Conservation (phyloP, 352 stramenopile species). For the Thalassiosira ordinaria region DNA sequence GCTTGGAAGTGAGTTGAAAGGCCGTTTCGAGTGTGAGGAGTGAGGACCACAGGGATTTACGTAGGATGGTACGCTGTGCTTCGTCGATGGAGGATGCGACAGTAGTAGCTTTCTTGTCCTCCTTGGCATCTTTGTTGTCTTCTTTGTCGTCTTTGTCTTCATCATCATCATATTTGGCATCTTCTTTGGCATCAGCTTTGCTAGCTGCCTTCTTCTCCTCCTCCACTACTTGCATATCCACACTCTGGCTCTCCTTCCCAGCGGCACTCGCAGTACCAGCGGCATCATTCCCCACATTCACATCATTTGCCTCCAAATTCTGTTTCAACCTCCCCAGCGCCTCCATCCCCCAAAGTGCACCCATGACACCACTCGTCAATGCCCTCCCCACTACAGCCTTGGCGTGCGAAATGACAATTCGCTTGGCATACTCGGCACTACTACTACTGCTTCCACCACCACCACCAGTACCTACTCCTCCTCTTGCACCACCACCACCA, state of each 20-base stretch:
- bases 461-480: too few relatives aligned
- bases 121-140: neutral
- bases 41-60: slow-evolving; percentile 39
- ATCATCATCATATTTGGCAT: neutral
- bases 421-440: too few relatives aligned
- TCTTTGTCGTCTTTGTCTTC: neutral
- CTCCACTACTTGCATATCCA: neutral
- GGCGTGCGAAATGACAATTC: slow-evolving; percentile 37
- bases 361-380: slow-evolving; percentile 46
- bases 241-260: too few relatives aligned
- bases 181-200: neutral
- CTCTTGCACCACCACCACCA: too few relatives aligned
- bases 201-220: neutral
- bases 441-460: too few relatives aligned
- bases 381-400: slow-evolving; percentile 42
- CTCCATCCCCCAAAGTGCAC: slow-evolving; percentile 51
- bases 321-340: slow-evolving; percentile 27
- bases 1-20: slow-evolving; percentile 41
- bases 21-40: slow-evolving; percentile 43
- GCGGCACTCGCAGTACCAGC: too few relatives aligned
- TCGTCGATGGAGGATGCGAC: neutral
- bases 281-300: too few relatives aligned
- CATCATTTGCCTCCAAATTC: too few relatives aligned
- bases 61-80: slow-evolving; percentile 16
- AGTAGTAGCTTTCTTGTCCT: too few relatives aligned